Evolutionary conservation across 164 flowering plant genomes (phyloP).

Genomic region (Vitis cinerea): DNA sequence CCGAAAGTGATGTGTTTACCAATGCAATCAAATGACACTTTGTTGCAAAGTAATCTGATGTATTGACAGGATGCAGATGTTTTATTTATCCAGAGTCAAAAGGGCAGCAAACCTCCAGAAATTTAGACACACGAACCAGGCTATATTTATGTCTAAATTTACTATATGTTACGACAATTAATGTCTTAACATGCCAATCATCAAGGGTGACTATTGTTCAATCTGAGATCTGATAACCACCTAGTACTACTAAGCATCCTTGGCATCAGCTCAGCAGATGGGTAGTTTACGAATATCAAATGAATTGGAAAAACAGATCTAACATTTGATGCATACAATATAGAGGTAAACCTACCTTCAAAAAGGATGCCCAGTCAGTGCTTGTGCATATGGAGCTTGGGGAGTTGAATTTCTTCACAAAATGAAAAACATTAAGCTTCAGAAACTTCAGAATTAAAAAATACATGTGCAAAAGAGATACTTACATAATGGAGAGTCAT

Average conservation of each 20-base stretch:
- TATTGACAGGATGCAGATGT: too few species aligned
- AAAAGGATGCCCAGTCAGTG: conserved; percentile 75
- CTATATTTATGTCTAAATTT: too few species aligned
- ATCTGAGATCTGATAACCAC: neutral
- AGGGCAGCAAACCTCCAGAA: too few species aligned
- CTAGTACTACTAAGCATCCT: neutral
- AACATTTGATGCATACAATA: conserved; percentile 4
- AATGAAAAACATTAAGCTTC: conserved; percentile 4
- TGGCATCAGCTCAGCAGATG: neutral
- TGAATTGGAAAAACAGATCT: neutral
- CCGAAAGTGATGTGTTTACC: neutral
- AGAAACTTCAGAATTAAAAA: conserved; percentile 3
- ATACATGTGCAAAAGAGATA: conserved; percentile 5
- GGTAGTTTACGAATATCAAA: neutral
- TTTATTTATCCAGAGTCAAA: too few species aligned
- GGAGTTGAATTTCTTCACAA: conserved; percentile 78
- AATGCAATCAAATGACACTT: neutral
- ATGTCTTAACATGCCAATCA: too few species aligned
- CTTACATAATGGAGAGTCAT: neutral
- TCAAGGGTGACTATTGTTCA: too few species aligned
- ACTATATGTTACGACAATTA: too few species aligned
- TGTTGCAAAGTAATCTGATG: too few species aligned
- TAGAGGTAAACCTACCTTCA: conserved; percentile 53
- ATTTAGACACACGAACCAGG: too few species aligned
- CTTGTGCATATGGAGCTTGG: conserved; percentile 72